phyloP scores from a whole-genome alignment of 345 rosid species.

The Aegle marmelos region DNA sequence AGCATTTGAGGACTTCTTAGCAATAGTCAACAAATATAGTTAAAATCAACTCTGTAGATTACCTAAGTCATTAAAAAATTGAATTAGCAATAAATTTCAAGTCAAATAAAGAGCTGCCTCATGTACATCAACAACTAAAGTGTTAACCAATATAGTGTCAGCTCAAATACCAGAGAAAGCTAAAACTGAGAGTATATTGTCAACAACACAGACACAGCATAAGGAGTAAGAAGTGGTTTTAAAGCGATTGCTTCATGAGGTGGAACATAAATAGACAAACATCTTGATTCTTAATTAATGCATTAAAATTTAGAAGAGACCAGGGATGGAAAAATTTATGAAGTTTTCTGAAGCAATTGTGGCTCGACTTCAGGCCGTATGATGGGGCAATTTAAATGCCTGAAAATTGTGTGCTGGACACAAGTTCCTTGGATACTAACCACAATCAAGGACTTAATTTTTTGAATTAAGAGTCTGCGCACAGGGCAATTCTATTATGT shows the following conservation, averaged over 20 bases:
- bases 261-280: background rate
- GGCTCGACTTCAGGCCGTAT: background rate
- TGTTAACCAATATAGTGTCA: background rate
- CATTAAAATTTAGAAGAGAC: background rate
- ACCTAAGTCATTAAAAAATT: background rate
- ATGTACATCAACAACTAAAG: background rate
- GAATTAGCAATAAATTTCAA: background rate
- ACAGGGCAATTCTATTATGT: background rate
- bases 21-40: background rate
- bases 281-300: background rate
- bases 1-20: background rate
- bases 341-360: background rate
- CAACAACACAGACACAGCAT: background rate
- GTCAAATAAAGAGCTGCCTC: background rate
- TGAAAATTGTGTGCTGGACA: background rate
- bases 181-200: too few relatives aligned
- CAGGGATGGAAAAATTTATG: background rate
- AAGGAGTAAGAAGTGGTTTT: background rate
- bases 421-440: background rate
- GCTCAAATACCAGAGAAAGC: too few relatives aligned
- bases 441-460: background rate
- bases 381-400: background rate
- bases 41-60: background rate
- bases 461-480: background rate
- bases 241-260: background rate